These are phyloP conservation scores for Phytophthora ohioensis DNA, from an alignment of 352 stramenopile species.

Conservation along the genomic window DNA sequence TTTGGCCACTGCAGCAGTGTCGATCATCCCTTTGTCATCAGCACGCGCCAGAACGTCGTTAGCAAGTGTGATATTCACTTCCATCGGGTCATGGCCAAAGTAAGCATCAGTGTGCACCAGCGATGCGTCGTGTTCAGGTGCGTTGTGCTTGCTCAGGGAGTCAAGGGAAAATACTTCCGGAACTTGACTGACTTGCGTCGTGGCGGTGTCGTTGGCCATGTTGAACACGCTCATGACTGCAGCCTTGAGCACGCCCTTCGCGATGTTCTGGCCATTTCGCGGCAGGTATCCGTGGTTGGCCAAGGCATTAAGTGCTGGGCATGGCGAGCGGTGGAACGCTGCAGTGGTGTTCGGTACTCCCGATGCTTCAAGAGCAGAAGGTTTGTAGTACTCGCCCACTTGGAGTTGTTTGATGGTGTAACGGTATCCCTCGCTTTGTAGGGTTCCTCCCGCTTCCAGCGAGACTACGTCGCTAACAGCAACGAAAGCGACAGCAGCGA, in stretches of 20 bases:
- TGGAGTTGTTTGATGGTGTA: constrained; percentile 16
- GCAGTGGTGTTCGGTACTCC: constrained; percentile 32
- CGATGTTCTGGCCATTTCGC: constrained; percentile 44
- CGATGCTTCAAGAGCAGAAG: constrained; percentile 34
- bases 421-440: constrained; percentile 2
- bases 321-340: constrained; percentile 46
- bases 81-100: constrained; percentile 42
- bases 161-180: constrained; percentile 35
- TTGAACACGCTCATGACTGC: constrained; percentile 48
- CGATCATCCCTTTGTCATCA: constrained; percentile 36
- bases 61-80: constrained; percentile 36
- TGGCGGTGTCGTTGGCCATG: constrained; percentile 27
- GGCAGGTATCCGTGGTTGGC: constrained; percentile 60
- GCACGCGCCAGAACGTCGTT: constrained; percentile 33
- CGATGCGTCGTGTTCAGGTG: constrained; percentile 52
- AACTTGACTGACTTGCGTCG: constrained; percentile 26
- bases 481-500: constrained; percentile 6
- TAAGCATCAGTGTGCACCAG: constrained; percentile 43
- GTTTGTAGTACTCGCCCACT: constrained; percentile 46
- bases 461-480: not conserved
- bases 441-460: constrained; percentile 1
- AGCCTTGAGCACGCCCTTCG: constrained; percentile 24
- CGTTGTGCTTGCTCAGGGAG: constrained; percentile 46
- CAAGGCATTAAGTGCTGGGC: constrained; percentile 56
- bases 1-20: constrained; percentile 27